These are phyloP conservation scores for Vanderwaltozyma yarrowii DNA, from an alignment of 805 yeast species.

Conservation along the genomic window DNA sequence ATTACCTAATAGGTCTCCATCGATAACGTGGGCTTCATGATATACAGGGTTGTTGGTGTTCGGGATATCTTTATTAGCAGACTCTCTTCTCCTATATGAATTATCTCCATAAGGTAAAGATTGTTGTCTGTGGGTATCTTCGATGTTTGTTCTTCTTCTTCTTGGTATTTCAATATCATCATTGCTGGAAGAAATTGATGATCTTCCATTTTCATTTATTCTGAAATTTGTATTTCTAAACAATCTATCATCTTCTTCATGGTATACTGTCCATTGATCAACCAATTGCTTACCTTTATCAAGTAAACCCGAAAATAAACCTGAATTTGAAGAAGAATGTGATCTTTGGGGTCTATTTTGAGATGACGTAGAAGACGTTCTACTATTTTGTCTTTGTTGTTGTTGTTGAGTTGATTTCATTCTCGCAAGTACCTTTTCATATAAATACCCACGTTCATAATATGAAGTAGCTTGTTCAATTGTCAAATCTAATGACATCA, in stretches of 20 bases:
- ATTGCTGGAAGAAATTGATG: not conserved
- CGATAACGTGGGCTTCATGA: not conserved
- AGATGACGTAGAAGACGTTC: not conserved
- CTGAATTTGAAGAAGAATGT: not conserved
- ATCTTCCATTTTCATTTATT: not conserved
- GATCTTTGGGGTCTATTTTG: not conserved
- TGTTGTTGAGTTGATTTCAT: not conserved
- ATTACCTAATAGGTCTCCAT: constrained; percentile 8
- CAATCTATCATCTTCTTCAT: constrained; percentile 15
- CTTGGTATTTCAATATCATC: no score
- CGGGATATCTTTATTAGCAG: no score
- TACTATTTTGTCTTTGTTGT: not conserved
- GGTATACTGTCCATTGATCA: constrained; percentile 16
- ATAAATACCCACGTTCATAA: constrained; percentile 18
- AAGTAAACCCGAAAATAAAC: constrained; percentile 9
- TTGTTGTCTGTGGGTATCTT: no score
- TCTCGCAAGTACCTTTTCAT: constrained; percentile 11
- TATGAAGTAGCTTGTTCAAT: constrained; percentile 15
- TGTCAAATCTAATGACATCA: constrained; percentile 25
- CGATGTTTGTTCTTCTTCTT: no score
- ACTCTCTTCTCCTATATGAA: no score
- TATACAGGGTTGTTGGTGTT: not conserved
- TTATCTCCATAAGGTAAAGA: no score
- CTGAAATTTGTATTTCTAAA: constrained; percentile 4
- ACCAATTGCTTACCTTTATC: constrained; percentile 26